Conservation (phyloP, 177 flowering plant species). For the Vitis hybrid region DNA sequence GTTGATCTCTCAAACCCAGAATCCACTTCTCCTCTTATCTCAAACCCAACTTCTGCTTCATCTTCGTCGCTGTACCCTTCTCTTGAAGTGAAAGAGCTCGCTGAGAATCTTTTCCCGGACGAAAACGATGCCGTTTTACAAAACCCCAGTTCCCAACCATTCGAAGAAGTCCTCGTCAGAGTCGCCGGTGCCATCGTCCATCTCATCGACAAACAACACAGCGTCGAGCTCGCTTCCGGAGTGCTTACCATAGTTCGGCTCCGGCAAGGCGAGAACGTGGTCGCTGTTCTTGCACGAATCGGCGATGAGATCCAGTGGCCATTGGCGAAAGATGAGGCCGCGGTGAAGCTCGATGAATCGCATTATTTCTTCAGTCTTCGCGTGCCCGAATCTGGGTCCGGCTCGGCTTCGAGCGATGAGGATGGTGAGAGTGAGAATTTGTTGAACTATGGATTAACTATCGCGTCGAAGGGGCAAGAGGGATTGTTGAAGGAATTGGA, state of each 20-base stretch:
- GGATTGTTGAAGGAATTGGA: constrained; percentile 57
- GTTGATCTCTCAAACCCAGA: constrained; percentile 28
- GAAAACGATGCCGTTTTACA: background rate
- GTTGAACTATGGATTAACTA: constrained; percentile 77
- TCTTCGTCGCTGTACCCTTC: constrained; percentile 46
- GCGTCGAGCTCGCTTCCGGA: constrained; percentile 82
- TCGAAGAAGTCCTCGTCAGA: constrained; percentile 51
- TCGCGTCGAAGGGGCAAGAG: constrained; percentile 81
- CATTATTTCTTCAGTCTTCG: constrained; percentile 85
- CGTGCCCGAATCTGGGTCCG: constrained; percentile 26
- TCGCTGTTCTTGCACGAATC: constrained; percentile 77
- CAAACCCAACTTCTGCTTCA: constrained; percentile 13
- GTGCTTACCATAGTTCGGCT: constrained; percentile 56
- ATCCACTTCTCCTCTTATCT: background rate
- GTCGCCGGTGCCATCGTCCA: constrained; percentile 73
- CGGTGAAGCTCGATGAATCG: constrained; percentile 76
- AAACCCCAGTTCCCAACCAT: constrained; percentile 21
- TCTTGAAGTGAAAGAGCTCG: constrained; percentile 41
- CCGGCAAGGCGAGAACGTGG: constrained; percentile 47
- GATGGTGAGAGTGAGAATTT: constrained; percentile 9
- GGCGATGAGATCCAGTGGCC: constrained; percentile 91
- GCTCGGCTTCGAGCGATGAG: constrained; percentile 27
- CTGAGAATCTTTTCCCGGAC: constrained; percentile 52
- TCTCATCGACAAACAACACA: constrained; percentile 68
- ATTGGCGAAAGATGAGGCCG: constrained; percentile 68